These are phyloP conservation scores for Teratosphaeriaceae sp. DNA, from an alignment of 2,329 filamentous ascomycete genomes.

Conservation along the genomic window DNA sequence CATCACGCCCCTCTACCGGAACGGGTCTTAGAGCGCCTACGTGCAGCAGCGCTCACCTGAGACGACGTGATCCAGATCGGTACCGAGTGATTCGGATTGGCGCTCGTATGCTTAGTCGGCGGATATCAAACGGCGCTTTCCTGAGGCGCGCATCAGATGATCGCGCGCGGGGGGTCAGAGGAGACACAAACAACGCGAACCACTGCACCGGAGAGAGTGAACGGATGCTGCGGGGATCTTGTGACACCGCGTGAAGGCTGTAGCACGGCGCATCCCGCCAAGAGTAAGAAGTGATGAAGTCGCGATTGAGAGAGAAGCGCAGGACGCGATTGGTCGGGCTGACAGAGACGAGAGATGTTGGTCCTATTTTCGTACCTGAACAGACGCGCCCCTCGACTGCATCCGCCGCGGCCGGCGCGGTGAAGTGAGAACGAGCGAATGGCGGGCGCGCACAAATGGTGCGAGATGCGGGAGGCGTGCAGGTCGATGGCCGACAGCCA, in stretches of 20 bases:
- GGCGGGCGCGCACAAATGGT: conserved; percentile 2
- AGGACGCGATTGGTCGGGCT: conserved; percentile 7
- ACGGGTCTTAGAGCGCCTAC: conserved; percentile 3
- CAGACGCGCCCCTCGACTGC: neutral
- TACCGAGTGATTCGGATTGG: neutral
- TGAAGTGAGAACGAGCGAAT: conserved; percentile 1
- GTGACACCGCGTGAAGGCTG: conserved; percentile 5
- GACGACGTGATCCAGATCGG: neutral
- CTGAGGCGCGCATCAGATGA: conserved; percentile 2
- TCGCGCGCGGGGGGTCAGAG: conserved; percentile 8
- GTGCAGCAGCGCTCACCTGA: conserved; percentile 3
- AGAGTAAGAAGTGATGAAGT: neutral
- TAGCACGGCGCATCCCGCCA: neutral
- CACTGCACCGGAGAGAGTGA: neutral
- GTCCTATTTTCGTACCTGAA: neutral
- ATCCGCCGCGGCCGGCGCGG: neutral
- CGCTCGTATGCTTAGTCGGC: neutral
- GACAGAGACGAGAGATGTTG: neutral
- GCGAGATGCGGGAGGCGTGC: neutral
- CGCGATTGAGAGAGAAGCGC: neutral
- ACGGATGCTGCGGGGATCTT: neutral
- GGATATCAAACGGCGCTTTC: neutral
- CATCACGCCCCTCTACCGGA: conserved; percentile 15
- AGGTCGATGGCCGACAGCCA: neutral
- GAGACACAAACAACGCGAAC: conserved; percentile 3